Conservation (phyloP, 495 filamentous ascomycete genomes). For the Penicillium alfredii region DNA sequence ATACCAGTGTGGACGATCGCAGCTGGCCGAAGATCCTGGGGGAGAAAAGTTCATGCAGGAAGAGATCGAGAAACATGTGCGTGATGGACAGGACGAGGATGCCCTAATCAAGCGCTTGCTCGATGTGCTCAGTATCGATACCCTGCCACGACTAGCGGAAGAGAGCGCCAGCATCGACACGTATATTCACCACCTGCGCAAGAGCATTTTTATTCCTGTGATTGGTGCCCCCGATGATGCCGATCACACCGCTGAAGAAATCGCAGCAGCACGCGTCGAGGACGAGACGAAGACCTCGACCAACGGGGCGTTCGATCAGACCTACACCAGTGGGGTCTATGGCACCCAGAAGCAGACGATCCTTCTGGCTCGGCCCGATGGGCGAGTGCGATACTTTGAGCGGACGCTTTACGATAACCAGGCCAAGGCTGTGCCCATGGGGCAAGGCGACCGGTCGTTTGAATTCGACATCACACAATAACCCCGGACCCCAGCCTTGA, state of each 20-base stretch:
- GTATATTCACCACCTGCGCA: constrained; percentile 61
- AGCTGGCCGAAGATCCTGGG: constrained; percentile 77
- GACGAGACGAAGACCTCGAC: constrained; percentile 13
- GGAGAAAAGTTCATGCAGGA: constrained; percentile 46
- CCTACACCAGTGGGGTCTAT: constrained; percentile 48
- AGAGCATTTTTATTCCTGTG: constrained; percentile 80
- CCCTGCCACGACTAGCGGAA: constrained; percentile 53
- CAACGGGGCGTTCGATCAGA: constrained; percentile 19
- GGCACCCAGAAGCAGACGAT: constrained; percentile 94
- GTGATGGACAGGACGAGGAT: constrained; percentile 49
- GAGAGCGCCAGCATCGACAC: constrained; percentile 56
- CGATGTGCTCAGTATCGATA: constrained; percentile 62
- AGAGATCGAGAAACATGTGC: constrained; percentile 43
- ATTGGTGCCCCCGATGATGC: constrained; percentile 52
- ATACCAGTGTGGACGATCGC: constrained; percentile 67
- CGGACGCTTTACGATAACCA: constrained; percentile 71
- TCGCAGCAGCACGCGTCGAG: constrained; percentile 40
- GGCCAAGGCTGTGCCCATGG: constrained; percentile 53
- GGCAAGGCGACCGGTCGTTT: constrained; percentile 51
- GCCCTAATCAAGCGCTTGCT: constrained; percentile 67
- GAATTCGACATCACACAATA: constrained; percentile 30
- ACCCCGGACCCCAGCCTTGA: too few species aligned
- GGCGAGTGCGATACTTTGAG: constrained; percentile 75
- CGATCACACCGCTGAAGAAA: constrained; percentile 32
- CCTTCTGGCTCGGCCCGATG: constrained; percentile 68